Base-by-base conservation (phyloP, 768 basidiomycete species). In the Xanthoconium purpureum region DNA sequence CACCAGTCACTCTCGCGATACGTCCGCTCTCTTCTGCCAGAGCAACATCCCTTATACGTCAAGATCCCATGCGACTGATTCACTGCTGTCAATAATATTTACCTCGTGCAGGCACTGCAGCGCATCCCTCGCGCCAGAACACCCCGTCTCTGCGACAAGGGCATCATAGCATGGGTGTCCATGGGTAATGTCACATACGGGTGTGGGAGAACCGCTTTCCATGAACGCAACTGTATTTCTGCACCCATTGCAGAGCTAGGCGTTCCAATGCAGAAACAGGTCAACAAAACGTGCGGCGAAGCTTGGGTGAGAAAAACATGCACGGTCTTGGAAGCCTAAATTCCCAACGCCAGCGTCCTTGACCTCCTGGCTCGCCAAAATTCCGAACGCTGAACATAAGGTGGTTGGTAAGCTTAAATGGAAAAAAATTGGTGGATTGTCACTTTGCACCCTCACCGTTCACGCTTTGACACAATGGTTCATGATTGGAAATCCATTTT, bases 231-330 rank as follows among this genome's bases (percentile, higher is more conserved):
- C 46, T 24, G 60, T 88, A 81, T 24, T 75, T 67, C 60, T 87
- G 82, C 0, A 88, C 78, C 87, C 80, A 84, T 58, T 74, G 59
- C 11, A 82, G 63, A 1, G 79, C 81, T 9, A 71, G 58, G 10
- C 71, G 63, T 50, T 71, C 69, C 78, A 60, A n/a, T 29, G 6
- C 28, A 1, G 14, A 1, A 15, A 12, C 5, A 32, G 12, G 13
- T 24, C 6, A 11, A 11, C 47, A 33, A 2, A 11, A 8, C 12
- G 8, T 0, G 6, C 15, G 38, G 24, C 12, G 20, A 4, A 2
- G 8, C 13, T 24, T 3, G 10, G 15, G 30, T n/a, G 9, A 15
- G 10, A 1, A 2, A 10, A 5, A 40, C 7, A 56, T 62, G 2
- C 39, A 72, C 71, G 79, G 62, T 85, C 84, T 54, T 67, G 70